Evolutionary conservation across 805 yeast species (phyloP).

Genomic region (Pichia thaimueangensis): DNA sequence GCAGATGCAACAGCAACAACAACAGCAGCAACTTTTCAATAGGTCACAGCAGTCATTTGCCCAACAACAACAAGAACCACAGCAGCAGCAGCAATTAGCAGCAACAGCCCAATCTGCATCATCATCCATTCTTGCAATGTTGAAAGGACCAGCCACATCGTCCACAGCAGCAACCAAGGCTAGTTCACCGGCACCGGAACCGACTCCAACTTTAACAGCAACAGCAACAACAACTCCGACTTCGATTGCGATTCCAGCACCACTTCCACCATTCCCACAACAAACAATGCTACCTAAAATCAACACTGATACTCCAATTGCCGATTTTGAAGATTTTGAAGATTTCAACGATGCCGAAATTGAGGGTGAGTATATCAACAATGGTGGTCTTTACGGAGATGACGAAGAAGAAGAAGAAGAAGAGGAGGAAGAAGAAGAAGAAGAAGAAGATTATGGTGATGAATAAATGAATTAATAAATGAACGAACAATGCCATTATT

Average conservation of each 20-base stretch:
- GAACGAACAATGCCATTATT: no score
- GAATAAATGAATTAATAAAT: no score
- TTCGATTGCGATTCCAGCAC: no score
- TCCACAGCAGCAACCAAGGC: no score
- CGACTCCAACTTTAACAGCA: no score
- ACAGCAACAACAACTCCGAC: no score
- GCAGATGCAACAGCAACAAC: not conserved
- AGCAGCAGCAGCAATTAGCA: not conserved
- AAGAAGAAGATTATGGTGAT: no score
- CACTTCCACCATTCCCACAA: no score
- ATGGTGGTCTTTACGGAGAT: slow-evolving; percentile 12
- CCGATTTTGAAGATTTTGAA: slow-evolving; percentile 22
- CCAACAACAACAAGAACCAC: not conserved
- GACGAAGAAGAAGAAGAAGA: slow-evolving; percentile 15
- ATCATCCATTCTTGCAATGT: slow-evolving; percentile 1
- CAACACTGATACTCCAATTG: slow-evolving; percentile 4
- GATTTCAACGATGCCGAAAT: slow-evolving; percentile 17
- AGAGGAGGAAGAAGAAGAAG: no score
- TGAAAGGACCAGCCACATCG: no score
- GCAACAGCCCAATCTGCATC: not conserved
- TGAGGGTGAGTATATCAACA: slow-evolving; percentile 18
- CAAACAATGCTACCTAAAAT: not conserved
- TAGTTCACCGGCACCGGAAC: no score
- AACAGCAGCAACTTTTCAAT: not conserved
- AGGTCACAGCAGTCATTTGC: not conserved